Conservation (phyloP, 305 asterid species). For the Rubia peregrina region DNA sequence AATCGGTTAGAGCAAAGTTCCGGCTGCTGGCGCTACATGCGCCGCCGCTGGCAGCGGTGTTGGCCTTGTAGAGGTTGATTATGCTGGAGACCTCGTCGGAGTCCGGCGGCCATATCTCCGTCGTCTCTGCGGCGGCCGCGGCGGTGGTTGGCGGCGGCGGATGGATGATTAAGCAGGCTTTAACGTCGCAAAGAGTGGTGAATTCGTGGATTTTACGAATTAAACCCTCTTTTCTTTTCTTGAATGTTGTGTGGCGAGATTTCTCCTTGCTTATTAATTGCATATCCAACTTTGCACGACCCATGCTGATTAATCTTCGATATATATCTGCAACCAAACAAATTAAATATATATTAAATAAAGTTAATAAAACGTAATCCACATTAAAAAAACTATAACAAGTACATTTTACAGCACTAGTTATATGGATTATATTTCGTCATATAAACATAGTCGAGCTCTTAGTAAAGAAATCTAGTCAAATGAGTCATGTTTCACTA, state of each 20-base stretch:
- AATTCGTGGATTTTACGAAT: conserved; percentile 45
- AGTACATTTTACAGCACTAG: no score
- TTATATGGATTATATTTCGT: no score
- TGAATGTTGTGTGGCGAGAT: conserved; percentile 41
- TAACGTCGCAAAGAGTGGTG: conserved; percentile 57
- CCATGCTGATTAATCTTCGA: conserved; percentile 27
- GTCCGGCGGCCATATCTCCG: conserved; percentile 53
- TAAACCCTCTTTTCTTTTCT: conserved; percentile 52
- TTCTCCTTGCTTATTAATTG: conserved; percentile 45
- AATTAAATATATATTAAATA: background rate
- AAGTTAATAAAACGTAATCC: no score
- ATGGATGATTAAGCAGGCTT: conserved; percentile 48
- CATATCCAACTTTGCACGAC: conserved; percentile 59
- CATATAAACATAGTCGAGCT: no score
- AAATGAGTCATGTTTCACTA: no score
- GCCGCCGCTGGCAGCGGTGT: conserved; percentile 29
- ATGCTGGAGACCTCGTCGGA: conserved; percentile 26
- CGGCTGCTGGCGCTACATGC: conserved; percentile 17
- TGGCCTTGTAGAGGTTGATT: conserved; percentile 35
- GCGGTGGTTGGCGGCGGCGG: conserved; percentile 30
- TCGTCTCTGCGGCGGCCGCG: conserved; percentile 1
- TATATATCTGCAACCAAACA: background rate
- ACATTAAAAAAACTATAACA: no score
- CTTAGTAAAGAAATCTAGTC: no score
- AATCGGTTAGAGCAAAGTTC: conserved; percentile 36